Evolutionary conservation across 371 early-diverging fungal species (phyloP).

Genomic region (Dipsacomyces acuminosporus): DNA sequence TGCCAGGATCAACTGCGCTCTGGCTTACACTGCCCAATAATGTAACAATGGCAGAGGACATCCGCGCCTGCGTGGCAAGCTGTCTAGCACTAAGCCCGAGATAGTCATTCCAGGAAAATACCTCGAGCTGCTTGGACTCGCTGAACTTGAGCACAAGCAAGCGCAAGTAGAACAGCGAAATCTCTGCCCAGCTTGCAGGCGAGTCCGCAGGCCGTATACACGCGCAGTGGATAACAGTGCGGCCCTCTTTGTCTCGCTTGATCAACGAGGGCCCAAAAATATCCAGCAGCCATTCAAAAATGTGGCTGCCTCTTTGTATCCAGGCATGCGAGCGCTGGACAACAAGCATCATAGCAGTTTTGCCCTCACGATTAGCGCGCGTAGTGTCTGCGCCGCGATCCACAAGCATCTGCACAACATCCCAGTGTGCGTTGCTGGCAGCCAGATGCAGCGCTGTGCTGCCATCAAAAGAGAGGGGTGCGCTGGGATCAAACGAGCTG

Average conservation of each 20-base stretch:
- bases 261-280: constrained; percentile 12
- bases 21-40: background rate
- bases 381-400: constrained; percentile 61
- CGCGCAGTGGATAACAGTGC: constrained; percentile 40
- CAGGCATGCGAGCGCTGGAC: constrained; percentile 44
- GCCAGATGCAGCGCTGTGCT: constrained; percentile 85
- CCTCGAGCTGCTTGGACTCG: constrained; percentile 7
- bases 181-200: constrained; percentile 6
- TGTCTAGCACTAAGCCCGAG: constrained; percentile 17
- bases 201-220: constrained; percentile 7
- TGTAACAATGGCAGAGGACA: background rate
- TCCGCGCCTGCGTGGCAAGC: constrained; percentile 2
- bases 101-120: constrained; percentile 29
- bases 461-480: constrained; percentile 76
- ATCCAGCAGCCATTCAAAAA: constrained; percentile 29
- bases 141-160: constrained; percentile 11
- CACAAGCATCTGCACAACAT: constrained; percentile 61
- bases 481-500: constrained; percentile 56
- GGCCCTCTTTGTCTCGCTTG: constrained; percentile 34
- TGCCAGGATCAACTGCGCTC: background rate
- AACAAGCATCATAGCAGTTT: constrained; percentile 80
- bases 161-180: constrained; percentile 10
- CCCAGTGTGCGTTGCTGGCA: constrained; percentile 68
- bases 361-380: constrained; percentile 63
- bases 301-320: constrained; percentile 9